These are phyloP conservation scores for Clarireedia sp. DNA, from an alignment of 2,329 filamentous ascomycete species.

Conservation along the genomic window DNA sequence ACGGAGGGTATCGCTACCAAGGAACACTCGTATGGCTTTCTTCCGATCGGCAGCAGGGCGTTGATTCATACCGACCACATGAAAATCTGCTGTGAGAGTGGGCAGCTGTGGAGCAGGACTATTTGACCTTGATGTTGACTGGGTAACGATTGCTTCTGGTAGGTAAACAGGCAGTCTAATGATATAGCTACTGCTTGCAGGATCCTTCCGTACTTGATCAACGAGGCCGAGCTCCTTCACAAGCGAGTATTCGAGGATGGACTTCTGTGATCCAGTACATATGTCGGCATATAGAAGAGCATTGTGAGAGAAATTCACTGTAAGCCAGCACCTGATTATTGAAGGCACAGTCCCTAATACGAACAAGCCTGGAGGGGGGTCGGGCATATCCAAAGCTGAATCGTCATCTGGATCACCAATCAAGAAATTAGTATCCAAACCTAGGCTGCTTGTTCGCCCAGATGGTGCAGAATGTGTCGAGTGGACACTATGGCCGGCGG, in stretches of 20 bases:
- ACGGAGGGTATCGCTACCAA: slow-evolving; percentile 82
- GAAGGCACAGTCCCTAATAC: slow-evolving; percentile 83
- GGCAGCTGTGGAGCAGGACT: slow-evolving; percentile 75
- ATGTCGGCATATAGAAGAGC: slow-evolving; percentile 85
- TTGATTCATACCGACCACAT: slow-evolving; percentile 55
- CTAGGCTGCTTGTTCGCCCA: slow-evolving; percentile 80
- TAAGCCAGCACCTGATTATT: slow-evolving; percentile 94
- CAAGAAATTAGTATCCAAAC: slow-evolving; percentile 65
- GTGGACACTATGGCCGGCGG: slow-evolving; percentile 73
- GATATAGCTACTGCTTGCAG: slow-evolving; percentile 52
- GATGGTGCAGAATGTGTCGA: slow-evolving; percentile 65
- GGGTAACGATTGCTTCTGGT: slow-evolving; percentile 78
- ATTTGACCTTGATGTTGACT: slow-evolving; percentile 62
- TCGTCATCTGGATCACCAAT: slow-evolving; percentile 55
- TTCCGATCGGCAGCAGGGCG: slow-evolving; percentile 41
- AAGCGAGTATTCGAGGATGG: slow-evolving; percentile 68
- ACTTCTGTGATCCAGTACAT: slow-evolving; percentile 85
- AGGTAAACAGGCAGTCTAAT: slow-evolving; percentile 80
- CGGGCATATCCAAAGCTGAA: slow-evolving; percentile 63
- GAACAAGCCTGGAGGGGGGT: slow-evolving; percentile 75
- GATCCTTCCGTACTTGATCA: slow-evolving; percentile 56
- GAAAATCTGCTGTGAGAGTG: slow-evolving; percentile 70
- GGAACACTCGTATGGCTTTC: slow-evolving; percentile 71
- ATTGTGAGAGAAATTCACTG: slow-evolving; percentile 80
- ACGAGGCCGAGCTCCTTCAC: slow-evolving; percentile 66